Evolutionary conservation across 2,329 filamentous ascomycete species (phyloP), one percentile per base, ranked within the genome.

Genomic region (Colletotrichum orbiculare): DNA sequence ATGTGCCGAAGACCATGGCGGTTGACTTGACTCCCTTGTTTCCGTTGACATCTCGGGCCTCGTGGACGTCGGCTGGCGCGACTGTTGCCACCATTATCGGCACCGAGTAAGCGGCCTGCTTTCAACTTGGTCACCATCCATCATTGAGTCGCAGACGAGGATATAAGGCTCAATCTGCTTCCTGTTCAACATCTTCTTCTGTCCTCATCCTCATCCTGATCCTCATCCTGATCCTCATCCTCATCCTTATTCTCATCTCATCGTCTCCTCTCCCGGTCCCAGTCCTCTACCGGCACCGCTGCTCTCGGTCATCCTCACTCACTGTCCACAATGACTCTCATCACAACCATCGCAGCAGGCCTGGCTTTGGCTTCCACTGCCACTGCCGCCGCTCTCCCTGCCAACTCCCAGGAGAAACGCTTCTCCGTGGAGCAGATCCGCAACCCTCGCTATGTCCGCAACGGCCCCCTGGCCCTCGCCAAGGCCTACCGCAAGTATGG

Each of bases 401-500:
- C 43, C 3, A 67, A 13, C 58, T 45, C 62, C 62, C 42, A 61
- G 42, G 58, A 65, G 58, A 60, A 65, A 41, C 49, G 71, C 7
- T 73, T 73, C 66, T 74, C 74, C 3, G 68, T 81, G 35, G 69
- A 73, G 38, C 78, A 80, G 68, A 73, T 79, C 47, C 73, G 71
- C 66, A 81, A 80, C 69, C 64, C 73, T 33, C 71, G 74, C 50
- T 79, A 47, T 73, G 69, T 60, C 58, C 62, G 62, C 52, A 73
- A 71, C 56, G 78, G 78, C 7, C 73, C 74, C 8, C 64, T 73
- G 4, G 75, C 76, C 1, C 71, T 80, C 15, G 77, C 75, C 70
- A 75, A 73, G 55, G 72, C 73, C 39, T 80, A 80, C 70, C 60
- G 55, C 67, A 81, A 81, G 72, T 80, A 75, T 50, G 71, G 69